These are phyloP conservation scores for Pharus latifolius DNA, from an alignment of 176 grass and related monocot genomes.

Conservation along the genomic window DNA sequence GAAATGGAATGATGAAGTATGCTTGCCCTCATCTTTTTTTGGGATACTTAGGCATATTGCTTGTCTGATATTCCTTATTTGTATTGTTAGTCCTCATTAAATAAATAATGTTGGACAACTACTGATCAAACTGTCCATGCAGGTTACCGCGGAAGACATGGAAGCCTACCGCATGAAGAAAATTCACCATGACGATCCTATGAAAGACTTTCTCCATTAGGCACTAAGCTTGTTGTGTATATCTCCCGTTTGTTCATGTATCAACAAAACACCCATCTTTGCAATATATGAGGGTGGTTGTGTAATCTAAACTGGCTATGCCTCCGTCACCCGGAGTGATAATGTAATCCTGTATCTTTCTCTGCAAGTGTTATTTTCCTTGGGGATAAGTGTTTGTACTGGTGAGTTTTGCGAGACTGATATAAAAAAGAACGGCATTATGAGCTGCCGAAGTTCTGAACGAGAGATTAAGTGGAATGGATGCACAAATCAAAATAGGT, in stretches of 20 bases:
- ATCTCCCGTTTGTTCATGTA: not conserved
- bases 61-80: too few relatives aligned
- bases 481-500: not conserved
- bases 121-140: too few relatives aligned
- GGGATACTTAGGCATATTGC: too few relatives aligned
- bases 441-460: not conserved
- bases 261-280: not conserved
- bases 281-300: too few relatives aligned
- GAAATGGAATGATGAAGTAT: slow-evolving; percentile 81
- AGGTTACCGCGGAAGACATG: slow-evolving; percentile 91
- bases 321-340: not conserved
- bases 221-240: not conserved
- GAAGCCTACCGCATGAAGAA: slow-evolving; percentile 91
- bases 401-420: not conserved
- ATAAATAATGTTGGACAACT: too few relatives aligned
- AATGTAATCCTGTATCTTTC: not conserved
- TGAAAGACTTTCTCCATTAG: slow-evolving; percentile 62
- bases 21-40: too few relatives aligned
- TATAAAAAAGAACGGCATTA: not conserved
- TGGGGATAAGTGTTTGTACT: not conserved
- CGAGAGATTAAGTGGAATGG: not conserved
- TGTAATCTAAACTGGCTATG: not conserved
- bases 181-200: slow-evolving; percentile 77
- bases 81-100: too few relatives aligned
- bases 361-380: not conserved